Percentiles rank a stretch among this genome's conserved stretches.
These are phyloP conservation scores for Conringia planisiliqua DNA, from an alignment of 345 rosid species.

Conservation along the genomic window DNA sequence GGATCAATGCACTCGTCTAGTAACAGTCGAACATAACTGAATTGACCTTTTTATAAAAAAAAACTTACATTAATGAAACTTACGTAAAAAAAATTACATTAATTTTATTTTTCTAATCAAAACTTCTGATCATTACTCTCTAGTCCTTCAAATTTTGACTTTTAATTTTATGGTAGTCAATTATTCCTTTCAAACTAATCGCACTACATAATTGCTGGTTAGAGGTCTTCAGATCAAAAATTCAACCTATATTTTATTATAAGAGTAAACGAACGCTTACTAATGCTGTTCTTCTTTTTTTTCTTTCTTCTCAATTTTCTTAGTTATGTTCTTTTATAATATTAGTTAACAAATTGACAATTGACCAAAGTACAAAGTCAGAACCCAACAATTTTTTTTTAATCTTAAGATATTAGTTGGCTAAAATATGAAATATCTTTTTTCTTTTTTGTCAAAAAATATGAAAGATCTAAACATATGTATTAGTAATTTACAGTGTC, in stretches of 20 bases:
- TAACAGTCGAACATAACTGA: no score
- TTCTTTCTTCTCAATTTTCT: not conserved
- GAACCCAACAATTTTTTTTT: not conserved
- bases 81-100: no score
- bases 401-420: not conserved
- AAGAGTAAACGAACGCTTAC: not conserved
- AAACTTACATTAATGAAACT: no score
- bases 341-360: slow-evolving; percentile 9
- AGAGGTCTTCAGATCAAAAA: not conserved
- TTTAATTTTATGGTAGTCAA: not conserved
- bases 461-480: not conserved
- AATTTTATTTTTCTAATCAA: not conserved
- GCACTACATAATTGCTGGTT: not conserved
- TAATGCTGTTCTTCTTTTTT: not conserved
- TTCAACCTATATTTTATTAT: not conserved
- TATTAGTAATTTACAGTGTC: not conserved
- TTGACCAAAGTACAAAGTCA: slow-evolving; percentile 15
- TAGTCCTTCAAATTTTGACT: not conserved
- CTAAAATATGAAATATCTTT: not conserved
- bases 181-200: slow-evolving; percentile 17
- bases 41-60: no score
- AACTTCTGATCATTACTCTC: not conserved
- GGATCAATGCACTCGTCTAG: no score
- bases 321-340: not conserved
- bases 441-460: no score